Conservation (phyloP, 345 rosid genomes). For the Punica granatum region DNA sequence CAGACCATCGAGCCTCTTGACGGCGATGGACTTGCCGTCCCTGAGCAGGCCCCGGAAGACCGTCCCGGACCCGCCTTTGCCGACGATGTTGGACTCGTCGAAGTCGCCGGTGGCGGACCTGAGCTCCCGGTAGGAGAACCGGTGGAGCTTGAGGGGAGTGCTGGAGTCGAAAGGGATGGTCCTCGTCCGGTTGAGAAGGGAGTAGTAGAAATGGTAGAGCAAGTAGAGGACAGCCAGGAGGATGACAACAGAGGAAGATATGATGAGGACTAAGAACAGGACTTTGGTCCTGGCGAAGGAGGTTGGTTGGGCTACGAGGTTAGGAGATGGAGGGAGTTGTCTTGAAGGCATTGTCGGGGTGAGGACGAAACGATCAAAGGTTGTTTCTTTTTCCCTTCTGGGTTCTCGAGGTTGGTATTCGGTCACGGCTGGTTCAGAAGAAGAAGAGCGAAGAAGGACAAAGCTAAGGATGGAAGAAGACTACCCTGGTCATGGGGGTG, state of each 20-base stretch:
- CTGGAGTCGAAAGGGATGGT: slow-evolving; percentile 68
- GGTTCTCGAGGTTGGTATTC: not conserved
- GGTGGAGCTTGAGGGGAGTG: slow-evolving; percentile 60
- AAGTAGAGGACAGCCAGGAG: slow-evolving; percentile 63
- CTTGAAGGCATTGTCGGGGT: slow-evolving; percentile 66
- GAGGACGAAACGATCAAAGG: not conserved
- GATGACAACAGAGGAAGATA: slow-evolving; percentile 64
- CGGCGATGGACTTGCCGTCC: slow-evolving; percentile 76
- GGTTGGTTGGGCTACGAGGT: slow-evolving; percentile 25
- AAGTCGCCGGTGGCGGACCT: slow-evolving; percentile 72
- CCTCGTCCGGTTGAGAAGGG: slow-evolving; percentile 54
- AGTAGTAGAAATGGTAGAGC: slow-evolving; percentile 65
- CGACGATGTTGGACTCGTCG: slow-evolving; percentile 55
- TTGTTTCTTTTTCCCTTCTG: not conserved
- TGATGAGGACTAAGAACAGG: slow-evolving; percentile 55
- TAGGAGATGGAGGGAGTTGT: slow-evolving; percentile 32
- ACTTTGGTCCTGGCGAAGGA: slow-evolving; percentile 40
- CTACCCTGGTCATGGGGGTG: not conserved
- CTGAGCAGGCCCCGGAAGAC: slow-evolving; percentile 70
- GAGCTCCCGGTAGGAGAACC: slow-evolving; percentile 68
- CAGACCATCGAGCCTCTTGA: slow-evolving; percentile 64
- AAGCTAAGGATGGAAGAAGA: not conserved
- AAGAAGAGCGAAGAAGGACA: not conserved
- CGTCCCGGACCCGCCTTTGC: slow-evolving; percentile 97
- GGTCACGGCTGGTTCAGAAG: not conserved